phyloP scores from a whole-genome alignment of 805 yeast species.

The Schwanniomyces polymorphus region DNA sequence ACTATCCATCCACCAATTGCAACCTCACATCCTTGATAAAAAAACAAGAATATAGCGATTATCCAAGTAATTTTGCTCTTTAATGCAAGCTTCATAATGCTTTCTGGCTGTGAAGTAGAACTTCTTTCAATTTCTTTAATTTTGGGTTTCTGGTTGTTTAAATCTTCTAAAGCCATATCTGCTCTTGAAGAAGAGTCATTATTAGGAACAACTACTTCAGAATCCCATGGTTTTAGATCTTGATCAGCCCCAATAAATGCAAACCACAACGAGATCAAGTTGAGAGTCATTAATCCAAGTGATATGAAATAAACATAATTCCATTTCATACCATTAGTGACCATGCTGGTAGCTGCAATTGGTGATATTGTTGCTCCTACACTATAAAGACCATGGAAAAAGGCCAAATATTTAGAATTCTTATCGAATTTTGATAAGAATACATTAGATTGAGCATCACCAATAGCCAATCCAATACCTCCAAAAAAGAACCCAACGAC shows the following conservation, averaged over 20 bases:
- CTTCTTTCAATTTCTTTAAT: neutral
- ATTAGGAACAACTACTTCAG: constrained; percentile 8
- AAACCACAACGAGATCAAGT: constrained; percentile 30
- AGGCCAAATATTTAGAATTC: constrained; percentile 59
- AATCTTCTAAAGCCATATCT: no score
- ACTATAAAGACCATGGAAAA: constrained; percentile 70
- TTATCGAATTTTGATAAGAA: constrained; percentile 51
- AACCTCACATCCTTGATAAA: constrained; percentile 71
- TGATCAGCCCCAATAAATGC: constrained; percentile 51
- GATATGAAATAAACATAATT: constrained; percentile 51
- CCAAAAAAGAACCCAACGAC: constrained; percentile 54
- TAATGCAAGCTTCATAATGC: constrained; percentile 36
- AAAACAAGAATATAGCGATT: constrained; percentile 53
- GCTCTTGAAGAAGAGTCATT: neutral
- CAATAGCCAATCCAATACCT: constrained; percentile 56
- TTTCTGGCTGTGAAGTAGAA: constrained; percentile 4
- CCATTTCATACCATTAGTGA: constrained; percentile 51
- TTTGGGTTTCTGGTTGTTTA: no score
- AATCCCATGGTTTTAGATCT: constrained; percentile 43
- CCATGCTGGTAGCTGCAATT: constrained; percentile 57
- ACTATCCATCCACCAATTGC: constrained; percentile 71
- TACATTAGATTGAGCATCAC: constrained; percentile 51
- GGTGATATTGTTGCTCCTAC: constrained; percentile 73
- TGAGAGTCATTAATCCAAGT: constrained; percentile 34
- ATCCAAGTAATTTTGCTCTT: constrained; percentile 44